Conservation (phyloP, 2,329 filamentous ascomycete genomes). For the Beauveria varroae region DNA sequence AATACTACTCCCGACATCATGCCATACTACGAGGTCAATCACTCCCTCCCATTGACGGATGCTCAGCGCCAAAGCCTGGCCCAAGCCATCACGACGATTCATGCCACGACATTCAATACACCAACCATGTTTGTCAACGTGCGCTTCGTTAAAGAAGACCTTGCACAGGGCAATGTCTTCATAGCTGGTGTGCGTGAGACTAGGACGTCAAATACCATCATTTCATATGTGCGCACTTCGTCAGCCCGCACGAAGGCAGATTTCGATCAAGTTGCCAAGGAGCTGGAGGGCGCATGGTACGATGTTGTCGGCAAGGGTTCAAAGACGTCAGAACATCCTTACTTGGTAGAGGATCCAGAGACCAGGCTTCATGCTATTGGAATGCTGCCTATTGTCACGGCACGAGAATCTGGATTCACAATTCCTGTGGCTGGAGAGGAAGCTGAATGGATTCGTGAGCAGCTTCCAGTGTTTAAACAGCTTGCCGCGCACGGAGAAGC, state of each 20-base stretch:
- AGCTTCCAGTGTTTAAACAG: constrained; percentile 1
- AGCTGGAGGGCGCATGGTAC: constrained; percentile 5
- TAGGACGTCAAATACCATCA: background rate
- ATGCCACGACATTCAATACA: background rate
- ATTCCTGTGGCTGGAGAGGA: background rate
- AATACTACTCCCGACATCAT: background rate
- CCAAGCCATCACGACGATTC: background rate
- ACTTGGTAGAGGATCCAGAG: background rate
- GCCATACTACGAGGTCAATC: constrained; percentile 6
- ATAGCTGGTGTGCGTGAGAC: background rate
- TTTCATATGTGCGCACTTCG: constrained; percentile 1
- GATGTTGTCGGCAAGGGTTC: background rate
- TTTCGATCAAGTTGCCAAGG: background rate
- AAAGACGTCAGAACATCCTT: background rate
- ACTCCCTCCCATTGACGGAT: background rate
- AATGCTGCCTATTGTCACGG: constrained; percentile 1
- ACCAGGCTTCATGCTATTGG: background rate
- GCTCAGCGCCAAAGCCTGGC: background rate
- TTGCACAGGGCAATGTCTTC: background rate
- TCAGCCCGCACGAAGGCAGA: constrained; percentile 1
- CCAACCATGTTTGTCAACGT: constrained; percentile 10
- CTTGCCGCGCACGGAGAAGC: background rate
- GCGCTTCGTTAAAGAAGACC: background rate
- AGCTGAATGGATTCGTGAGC: background rate
- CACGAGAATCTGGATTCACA: background rate